Conservation (phyloP, 169 alveolate species). For the Amoebophrya sp. region DNA sequence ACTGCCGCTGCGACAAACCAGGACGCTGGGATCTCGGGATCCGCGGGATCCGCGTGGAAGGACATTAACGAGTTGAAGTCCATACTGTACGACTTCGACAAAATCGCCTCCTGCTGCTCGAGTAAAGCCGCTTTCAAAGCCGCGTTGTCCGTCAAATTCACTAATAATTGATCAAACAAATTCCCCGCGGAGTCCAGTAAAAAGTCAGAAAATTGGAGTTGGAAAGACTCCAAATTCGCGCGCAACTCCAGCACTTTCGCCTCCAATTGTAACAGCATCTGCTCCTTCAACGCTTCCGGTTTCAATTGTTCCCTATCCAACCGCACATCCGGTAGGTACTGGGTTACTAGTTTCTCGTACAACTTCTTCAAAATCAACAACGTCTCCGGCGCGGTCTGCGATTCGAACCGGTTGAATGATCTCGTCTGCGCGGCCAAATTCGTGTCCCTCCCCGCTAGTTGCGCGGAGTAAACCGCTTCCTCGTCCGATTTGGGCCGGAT, state of each 20-base stretch:
- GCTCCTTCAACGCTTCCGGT: background rate
- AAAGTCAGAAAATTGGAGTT: background rate
- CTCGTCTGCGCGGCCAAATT: background rate
- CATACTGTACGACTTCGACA: too few species aligned
- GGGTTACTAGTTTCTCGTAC: background rate
- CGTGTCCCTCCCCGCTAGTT: background rate
- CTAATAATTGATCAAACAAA: background rate
- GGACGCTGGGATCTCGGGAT: too few species aligned
- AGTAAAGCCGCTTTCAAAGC: background rate
- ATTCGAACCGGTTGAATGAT: background rate
- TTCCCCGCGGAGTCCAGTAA: background rate
- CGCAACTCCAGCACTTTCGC: constrained; percentile 5
- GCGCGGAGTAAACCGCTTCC: too few species aligned
- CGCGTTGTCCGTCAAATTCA: background rate
- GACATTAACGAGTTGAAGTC: too few species aligned
- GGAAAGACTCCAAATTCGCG: background rate
- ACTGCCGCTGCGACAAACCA: too few species aligned
- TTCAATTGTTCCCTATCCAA: background rate
- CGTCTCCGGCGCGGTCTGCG: background rate
- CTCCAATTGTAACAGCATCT: background rate
- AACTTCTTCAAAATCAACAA: background rate
- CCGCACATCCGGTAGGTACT: background rate
- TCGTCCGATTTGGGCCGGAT: too few species aligned
- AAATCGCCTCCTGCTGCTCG: too few species aligned
- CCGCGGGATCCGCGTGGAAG: too few species aligned